Evolutionary conservation across 768 basidiomycete species (phyloP), one percentile per base, ranked within the genome.

Genomic region (Amanita subjunquillea): DNA sequence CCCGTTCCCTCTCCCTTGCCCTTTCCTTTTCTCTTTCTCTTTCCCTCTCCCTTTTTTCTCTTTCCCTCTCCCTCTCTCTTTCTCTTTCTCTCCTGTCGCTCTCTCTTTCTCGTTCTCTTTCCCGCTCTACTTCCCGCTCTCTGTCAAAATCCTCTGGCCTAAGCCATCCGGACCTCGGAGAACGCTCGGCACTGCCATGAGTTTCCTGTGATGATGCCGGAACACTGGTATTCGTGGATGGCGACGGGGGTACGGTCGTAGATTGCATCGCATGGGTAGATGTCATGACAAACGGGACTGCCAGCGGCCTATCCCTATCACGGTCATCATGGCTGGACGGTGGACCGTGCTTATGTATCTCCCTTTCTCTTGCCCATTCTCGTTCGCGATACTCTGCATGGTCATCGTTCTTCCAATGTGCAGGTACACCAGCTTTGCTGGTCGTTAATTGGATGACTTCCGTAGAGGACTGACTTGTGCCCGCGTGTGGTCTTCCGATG

Each of bases 291-390:
- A 81, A 82, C 2, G 79, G 75, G 38, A 73, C 76, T 5, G 78
- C 71, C 43, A 75, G 62, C 1, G 76, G 76, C 52, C 80, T 69
- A 50, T 82, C 80, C 53, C 80, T 69, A 50, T 82, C 80, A 36
- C 72, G 70, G 13, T 76, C 76, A 40, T 77, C 75, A 27, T 34
- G 47, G 7, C 20, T 29, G 34, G 29, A 27, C 29, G 20, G 34
- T 9, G 43, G 23, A 5, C 51, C 51, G 23, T 45, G 51, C 44
- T 46, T 53, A 1, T 32, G 51, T 46, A 51, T 53, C 36, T 59
- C 58, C 48, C 54, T 52, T 32, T 62, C 56, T 38, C 55, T 52
- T 37, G 56, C 59, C 23, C 54, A 43, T 17, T 58, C 58, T 10
- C 54, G 51, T n/a, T 60, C 59, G 22, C 58, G 46, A 48, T 41